Base-by-base conservation (phyloP, 176 grass and related monocot genomes). In the Hyparrhenia diplandra region DNA sequence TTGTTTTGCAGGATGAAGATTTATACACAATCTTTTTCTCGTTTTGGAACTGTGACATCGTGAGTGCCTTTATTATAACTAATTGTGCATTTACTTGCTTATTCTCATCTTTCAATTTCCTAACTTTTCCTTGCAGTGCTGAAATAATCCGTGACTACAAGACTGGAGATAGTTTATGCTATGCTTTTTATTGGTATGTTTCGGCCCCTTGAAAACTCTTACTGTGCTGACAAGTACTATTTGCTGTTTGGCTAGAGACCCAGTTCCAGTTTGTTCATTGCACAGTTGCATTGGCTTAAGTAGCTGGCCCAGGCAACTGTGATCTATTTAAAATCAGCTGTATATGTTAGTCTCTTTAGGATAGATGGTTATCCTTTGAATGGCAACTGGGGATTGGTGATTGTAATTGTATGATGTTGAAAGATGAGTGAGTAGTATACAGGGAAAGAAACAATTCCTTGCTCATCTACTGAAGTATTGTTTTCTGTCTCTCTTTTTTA, bases 91-190 rank as follows among this genome's bases (percentile, higher is more conserved):
- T 31, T 62, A 76, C 62, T n/a, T n/a, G n/a, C n/a, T 83, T 85
- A 32, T 54, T 69, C 64, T 45, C 8, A 23, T 20, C 2, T 70
- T 66, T 83, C 36, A 67, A 69, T 54, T 84, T 84, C 71, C 59
- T 61, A 69, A 72, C 21, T 64, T 42, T 60, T 77, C 12, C 32
- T 84, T 88, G 52, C 84, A 98, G 96, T 74, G 87, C 95, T 84
- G 95, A 95, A 83, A 95, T 95, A 74, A 95, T 98, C 74, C 90
- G 88, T 77, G 92, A 94, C 37, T 98, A 80, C 78, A 98, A 93
- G 95, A 93, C 92, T 36, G 95, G 88, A 58, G 92, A 98, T 86
- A 95, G 95, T 73, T 95, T 98, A 71, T 94, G 95, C 55, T 98
- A 98, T 74, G 95, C 95, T 81, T 98, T n/a, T 95, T 69, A 95